These are phyloP conservation scores for Dimocarpus longan DNA, from an alignment of 345 rosid species.

Conservation along the genomic window DNA sequence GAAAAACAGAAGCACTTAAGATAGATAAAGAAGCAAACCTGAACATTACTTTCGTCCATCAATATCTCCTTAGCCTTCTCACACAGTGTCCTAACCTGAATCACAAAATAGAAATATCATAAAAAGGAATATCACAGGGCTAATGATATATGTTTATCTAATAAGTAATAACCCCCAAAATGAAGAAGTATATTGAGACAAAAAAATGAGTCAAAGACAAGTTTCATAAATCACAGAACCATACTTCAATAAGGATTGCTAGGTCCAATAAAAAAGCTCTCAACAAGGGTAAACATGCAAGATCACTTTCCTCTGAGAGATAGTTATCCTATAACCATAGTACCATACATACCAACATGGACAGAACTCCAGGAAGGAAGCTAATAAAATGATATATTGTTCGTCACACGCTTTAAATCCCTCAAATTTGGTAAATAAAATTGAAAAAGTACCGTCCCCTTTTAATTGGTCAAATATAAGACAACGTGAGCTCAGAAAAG, in stretches of 20 bases:
- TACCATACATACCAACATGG: background rate
- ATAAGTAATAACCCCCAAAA: background rate
- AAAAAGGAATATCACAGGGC: background rate
- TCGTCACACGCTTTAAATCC: background rate
- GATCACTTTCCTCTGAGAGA: background rate
- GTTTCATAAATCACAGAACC: background rate
- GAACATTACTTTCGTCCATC: constrained; percentile 80
- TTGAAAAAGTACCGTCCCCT: background rate
- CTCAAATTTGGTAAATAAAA: background rate
- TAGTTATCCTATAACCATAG: background rate
- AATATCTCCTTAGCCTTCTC: constrained; percentile 80
- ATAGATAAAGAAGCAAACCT: constrained; percentile 38
- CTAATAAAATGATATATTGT: background rate
- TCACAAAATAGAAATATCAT: background rate
- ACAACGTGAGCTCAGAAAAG: background rate
- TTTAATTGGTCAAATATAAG: background rate
- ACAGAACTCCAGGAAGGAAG: background rate
- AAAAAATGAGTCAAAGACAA: background rate
- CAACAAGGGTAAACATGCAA: background rate
- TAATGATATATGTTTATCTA: background rate
- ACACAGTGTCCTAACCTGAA: constrained; percentile 63
- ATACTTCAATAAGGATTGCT: background rate
- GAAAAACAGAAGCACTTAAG: background rate
- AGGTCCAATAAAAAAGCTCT: background rate
- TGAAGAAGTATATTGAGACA: background rate